These are phyloP conservation scores for Closterium sp. DNA, from an alignment of 139 green algal genomes.

Conservation along the genomic window DNA sequence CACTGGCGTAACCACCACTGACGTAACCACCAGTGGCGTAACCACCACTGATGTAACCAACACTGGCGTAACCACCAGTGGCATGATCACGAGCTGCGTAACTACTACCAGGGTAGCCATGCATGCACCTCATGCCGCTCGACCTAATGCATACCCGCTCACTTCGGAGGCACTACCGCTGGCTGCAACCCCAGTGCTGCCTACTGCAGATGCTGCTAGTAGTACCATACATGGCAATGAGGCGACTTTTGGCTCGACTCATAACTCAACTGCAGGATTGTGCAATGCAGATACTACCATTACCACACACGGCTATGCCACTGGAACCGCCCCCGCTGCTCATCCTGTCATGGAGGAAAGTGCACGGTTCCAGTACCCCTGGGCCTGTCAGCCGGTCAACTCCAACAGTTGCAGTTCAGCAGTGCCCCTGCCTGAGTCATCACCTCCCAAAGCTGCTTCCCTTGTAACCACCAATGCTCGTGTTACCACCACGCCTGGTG, in stretches of 20 bases:
- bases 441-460: neutral
- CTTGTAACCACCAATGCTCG: neutral
- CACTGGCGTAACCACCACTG: neutral
- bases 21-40: neutral
- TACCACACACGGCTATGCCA: too few species aligned
- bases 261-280: too few species aligned
- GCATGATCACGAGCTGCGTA: neutral
- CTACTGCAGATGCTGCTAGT: too few species aligned
- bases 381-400: neutral
- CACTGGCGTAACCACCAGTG: neutral
- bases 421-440: neutral
- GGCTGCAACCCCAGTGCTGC: too few species aligned
- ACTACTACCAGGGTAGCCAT: neutral
- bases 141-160: too few species aligned
- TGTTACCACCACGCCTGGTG: neutral
- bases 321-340: neutral
- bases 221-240: too few species aligned
- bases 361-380: neutral
- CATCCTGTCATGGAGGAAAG: neutral
- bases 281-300: neutral
- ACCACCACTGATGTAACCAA: neutral
- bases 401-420: neutral
- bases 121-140: neutral
- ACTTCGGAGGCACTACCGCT: too few species aligned
- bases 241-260: too few species aligned